Evolutionary conservation across 1,139 yeast genomes (phyloP).

Genomic region (Komagataea norvegica): DNA sequence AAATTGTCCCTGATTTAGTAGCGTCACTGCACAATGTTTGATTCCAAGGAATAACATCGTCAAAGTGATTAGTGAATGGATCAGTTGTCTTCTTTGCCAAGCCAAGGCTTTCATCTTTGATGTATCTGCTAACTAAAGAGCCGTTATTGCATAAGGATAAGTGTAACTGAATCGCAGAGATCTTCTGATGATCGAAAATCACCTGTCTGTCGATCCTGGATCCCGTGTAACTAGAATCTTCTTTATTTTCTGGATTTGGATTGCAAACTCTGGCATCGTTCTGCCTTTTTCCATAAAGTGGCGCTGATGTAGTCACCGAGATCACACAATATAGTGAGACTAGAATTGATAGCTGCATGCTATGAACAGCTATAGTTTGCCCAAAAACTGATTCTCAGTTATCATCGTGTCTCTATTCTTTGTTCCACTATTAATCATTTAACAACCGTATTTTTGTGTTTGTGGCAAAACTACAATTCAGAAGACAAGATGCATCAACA

Average conservation of each 20-base stretch:
- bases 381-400: too few relatives aligned
- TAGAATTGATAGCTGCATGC: conserved; percentile 2
- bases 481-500: too few relatives aligned
- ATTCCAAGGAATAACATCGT: conserved; percentile 15
- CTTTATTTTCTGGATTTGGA: conserved; percentile 8
- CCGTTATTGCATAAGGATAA: conserved; percentile 15
- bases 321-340: background rate
- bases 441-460: too few relatives aligned
- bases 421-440: too few relatives aligned
- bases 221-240: conserved; percentile 11
- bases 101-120: conserved; percentile 5
- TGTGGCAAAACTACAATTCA: too few relatives aligned
- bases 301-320: background rate
- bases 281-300: conserved; percentile 2
- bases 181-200: conserved; percentile 1
- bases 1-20: background rate
- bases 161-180: conserved; percentile 9
- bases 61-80: background rate
- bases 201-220: conserved; percentile 16
- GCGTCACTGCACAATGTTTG: conserved; percentile 10
- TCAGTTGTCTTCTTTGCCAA: background rate
- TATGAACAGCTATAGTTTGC: too few relatives aligned
- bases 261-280: conserved; percentile 13
- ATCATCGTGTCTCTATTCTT: too few relatives aligned
- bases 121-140: conserved; percentile 5